Evolutionary conservation across 768 basidiomycete genomes (phyloP), one percentile per base, ranked within the genome.

Genomic region (Asterophora lycoperdoides): DNA sequence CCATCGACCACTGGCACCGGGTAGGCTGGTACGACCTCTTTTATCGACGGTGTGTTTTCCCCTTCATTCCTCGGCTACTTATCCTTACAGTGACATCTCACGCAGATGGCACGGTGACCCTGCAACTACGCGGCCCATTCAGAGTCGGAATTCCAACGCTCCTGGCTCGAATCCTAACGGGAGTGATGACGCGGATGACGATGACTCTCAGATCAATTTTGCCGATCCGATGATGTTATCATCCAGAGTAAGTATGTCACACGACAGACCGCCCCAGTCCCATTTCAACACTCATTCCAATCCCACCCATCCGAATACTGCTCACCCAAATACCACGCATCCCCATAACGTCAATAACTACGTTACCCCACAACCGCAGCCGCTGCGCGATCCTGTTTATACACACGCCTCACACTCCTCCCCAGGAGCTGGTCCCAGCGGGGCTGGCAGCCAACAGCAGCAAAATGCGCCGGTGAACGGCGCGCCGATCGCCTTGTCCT

Each of bases 1-100:
- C 83, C 2, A 77, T 90, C 50, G 87, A 89, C 56, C 83, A 87
- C 50, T 90, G 87, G 87, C 84, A 86, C 57, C 76, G 79, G 48
- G 74, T 76, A 29, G 86, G 86, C 13, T 89, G 87, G 87, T 90
- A 87, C 59, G 73, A 73, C 9, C 68, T 88, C 18, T 90, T 90
- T 64, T 81, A 81, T 64, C 72, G 73, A 56, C 75, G 87, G 83
- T 84, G 53, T 17, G 69, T 49, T 6, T 36, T 45, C 49, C 30
- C 45, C 23, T 42, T 2, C n/a, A 34, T 8, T 19, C 15, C 34
- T 28, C 38, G 19, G n/a, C 37, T 44, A 55, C 49, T 42, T 44
- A 18, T 49, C 55, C 41, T 39, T 45, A 23, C 23, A 9, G 2
- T n/a, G 14, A 26, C 6, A 15, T 13, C 38, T 34, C 23, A 4